These are phyloP conservation scores for Penicillium bialowiezense DNA, from an alignment of 495 filamentous ascomycete species.

Conservation along the genomic window DNA sequence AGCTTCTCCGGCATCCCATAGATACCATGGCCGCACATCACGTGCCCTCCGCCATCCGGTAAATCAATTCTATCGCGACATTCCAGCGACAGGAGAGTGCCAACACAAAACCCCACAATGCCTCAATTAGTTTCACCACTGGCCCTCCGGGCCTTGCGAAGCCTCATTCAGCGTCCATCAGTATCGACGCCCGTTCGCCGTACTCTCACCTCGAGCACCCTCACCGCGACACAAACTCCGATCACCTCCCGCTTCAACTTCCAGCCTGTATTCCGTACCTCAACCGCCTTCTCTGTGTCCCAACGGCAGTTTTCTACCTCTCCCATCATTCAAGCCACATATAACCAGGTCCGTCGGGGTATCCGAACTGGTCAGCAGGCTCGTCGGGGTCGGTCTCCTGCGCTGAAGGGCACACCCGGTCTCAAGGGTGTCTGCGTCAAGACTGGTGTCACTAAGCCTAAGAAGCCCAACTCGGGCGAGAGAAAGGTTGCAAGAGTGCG, in stretches of 20 bases:
- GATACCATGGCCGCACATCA: constrained; percentile 31
- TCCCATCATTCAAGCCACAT: constrained; percentile 40
- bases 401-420: constrained; percentile 69
- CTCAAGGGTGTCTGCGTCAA: constrained; percentile 95
- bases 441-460: constrained; percentile 87
- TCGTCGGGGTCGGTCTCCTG: constrained; percentile 82
- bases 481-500: constrained; percentile 86
- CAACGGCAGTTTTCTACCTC: constrained; percentile 46
- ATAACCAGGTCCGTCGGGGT: constrained; percentile 61
- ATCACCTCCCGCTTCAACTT: constrained; percentile 27
- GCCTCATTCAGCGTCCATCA: constrained; percentile 32
- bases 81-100: constrained; percentile 1
- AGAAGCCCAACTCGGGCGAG: constrained; percentile 98
- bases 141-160: constrained; percentile 39
- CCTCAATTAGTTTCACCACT: constrained; percentile 36
- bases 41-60: constrained; percentile 16
- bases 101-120: constrained; percentile 23
- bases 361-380: constrained; percentile 72
- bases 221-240: constrained; percentile 16
- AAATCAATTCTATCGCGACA: constrained; percentile 11
- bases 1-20: constrained; percentile 33
- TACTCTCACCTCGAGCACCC: constrained; percentile 15
- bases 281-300: constrained; percentile 19
- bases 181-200: constrained; percentile 17
- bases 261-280: constrained; percentile 36